These are phyloP conservation scores for Cryptococcus wingfieldii DNA, from an alignment of 1,284 basidiomycete genomes.

Conservation along the genomic window DNA sequence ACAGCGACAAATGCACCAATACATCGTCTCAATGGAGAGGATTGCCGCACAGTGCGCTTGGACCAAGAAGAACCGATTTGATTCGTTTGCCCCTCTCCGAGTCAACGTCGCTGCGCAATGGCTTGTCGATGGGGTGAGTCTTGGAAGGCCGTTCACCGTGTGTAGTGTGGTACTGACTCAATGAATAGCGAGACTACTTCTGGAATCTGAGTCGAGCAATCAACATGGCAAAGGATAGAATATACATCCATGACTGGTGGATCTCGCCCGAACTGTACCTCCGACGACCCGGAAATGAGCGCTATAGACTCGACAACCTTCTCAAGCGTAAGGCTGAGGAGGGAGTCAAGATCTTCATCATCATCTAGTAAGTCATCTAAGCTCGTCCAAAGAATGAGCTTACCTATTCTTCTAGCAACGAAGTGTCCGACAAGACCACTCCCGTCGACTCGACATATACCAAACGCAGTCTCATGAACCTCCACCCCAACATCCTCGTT, in stretches of 20 bases:
- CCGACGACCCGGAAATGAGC: slow-evolving; percentile 74
- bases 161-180: neutral
- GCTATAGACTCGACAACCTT: slow-evolving; percentile 82
- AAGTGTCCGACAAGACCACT: slow-evolving; percentile 96
- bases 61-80: slow-evolving; percentile 78
- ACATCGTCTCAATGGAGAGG: slow-evolving; percentile 87
- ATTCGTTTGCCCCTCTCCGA: slow-evolving; percentile 90
- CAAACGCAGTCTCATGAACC: slow-evolving; percentile 75
- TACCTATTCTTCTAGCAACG: slow-evolving; percentile 59
- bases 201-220: slow-evolving; percentile 97
- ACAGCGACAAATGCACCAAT: slow-evolving; percentile 93
- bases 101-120: slow-evolving; percentile 93
- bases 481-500: slow-evolving; percentile 93
- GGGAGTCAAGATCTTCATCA: slow-evolving; percentile 94
- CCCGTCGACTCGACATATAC: slow-evolving; percentile 87
- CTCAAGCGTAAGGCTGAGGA: slow-evolving; percentile 90
- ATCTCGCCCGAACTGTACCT: slow-evolving; percentile 67
- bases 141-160: neutral
- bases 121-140: slow-evolving; percentile 91
- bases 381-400: neutral
- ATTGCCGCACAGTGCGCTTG: slow-evolving; percentile 75
- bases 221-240: slow-evolving; percentile 78
- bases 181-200: slow-evolving; percentile 78
- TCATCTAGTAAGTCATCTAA: slow-evolving; percentile 69
- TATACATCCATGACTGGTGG: slow-evolving; percentile 98